Base-by-base conservation (phyloP, 73 alveolate species). In the Tetrahymena borealis region DNA sequence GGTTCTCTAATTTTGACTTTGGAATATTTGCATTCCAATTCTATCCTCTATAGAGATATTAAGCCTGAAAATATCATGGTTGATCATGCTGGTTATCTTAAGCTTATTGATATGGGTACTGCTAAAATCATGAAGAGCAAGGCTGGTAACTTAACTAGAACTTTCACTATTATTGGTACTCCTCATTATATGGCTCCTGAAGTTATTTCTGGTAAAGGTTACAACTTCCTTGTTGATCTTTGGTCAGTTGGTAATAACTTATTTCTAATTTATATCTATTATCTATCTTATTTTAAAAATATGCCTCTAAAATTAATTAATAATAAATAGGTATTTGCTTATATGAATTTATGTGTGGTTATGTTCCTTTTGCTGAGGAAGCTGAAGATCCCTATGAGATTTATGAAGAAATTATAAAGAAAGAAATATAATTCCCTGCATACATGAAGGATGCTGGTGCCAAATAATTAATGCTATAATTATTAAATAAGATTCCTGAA, bases 341-440 rank as follows among this genome's bases (percentile, higher is more conserved):
- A 33, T 95, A 79, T 95, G 98, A 95, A 78, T 95, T 94, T 39
- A 41, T 95, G 40, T 95, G 98, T 79, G 98, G 98, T 1, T 95
- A 97, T 13, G 92, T 95, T 35, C 98, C 98, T 7, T 95, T 95
- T 93, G 98, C 97, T 31, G 96, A 96, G 38, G 96, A 95, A 78
- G 97, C 96, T 90, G 98, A 95, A 79, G 98, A 96, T 95, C 97
- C 97, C 32, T 94, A 90, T 90, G 95, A 79, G 37, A 92, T 96
- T 60, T 96, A 96, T 91, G 94, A 95, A 78, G 93, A 93, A 91
- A 93, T 95, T 1, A 38, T 94, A 0, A 91, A 95, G 32, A 90
- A 93, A 36, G 37, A 39, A 33, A 33, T 93, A 13, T 37, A 85
- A 31, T 95, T 60, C 79, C 97, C 97, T 33, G 40, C 91, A 28